Conservation (phyloP, 805 yeast genomes). For the Wickerhamomyces alni region DNA sequence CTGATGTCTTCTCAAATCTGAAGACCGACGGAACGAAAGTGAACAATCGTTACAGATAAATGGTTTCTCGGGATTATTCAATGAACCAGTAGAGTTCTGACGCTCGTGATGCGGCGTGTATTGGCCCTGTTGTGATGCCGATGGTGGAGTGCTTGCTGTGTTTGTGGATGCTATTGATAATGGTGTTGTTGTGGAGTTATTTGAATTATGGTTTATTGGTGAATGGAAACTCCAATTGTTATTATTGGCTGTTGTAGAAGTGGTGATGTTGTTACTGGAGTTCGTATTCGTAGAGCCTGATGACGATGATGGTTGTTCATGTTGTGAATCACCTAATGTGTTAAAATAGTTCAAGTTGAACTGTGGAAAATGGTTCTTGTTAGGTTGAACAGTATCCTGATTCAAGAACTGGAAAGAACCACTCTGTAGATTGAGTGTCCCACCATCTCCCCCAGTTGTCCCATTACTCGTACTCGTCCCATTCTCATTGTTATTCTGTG, state of each 20-base stretch:
- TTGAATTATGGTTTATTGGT: not conserved
- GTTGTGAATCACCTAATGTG: conserved; percentile 12
- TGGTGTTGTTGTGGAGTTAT: conserved; percentile 3
- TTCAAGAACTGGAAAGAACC: conserved; percentile 4
- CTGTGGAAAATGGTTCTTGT: conserved; percentile 17
- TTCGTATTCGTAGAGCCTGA: not conserved
- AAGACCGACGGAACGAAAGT: conserved; percentile 58
- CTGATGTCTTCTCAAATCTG: conserved; percentile 69
- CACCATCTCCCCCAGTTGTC: no score
- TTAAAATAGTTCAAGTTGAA: conserved; percentile 24
- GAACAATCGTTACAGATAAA: conserved; percentile 56
- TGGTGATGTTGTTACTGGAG: not conserved
- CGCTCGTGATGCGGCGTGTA: conserved; percentile 1
- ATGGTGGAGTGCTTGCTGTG: not conserved
- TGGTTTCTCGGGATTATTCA: conserved; percentile 27
- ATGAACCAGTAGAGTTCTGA: conserved; percentile 2
- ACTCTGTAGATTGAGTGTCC: not conserved
- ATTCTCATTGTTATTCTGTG: conserved; percentile 1
- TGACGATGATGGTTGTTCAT: not conserved
- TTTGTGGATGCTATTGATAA: conserved; percentile 3
- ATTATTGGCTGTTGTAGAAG: no score
- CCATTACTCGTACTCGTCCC: not conserved
- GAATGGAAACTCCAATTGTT: not conserved
- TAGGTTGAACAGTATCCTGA: conserved; percentile 7
- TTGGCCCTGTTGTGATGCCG: not conserved